A percentile compares a stretch with the other conserved stretches of the same genome.
These are phyloP conservation scores for Thalassiosira livingstoniorum DNA, from an alignment of 352 stramenopile genomes.

Conservation along the genomic window DNA sequence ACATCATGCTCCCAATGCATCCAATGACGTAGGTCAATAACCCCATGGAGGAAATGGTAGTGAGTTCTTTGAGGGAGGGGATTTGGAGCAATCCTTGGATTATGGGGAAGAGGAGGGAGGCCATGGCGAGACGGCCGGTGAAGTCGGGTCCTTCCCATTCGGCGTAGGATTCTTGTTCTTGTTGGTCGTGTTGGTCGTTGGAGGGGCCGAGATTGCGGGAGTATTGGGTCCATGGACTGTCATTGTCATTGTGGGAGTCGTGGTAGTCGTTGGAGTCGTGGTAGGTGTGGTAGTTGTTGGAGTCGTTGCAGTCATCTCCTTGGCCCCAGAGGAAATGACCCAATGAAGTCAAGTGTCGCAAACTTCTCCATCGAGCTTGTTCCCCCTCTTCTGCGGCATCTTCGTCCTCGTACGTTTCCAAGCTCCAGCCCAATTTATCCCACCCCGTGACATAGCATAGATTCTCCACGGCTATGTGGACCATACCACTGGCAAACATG, in stretches of 20 bases:
- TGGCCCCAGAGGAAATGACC: not conserved
- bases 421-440: conserved; percentile 56
- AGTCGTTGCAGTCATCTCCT: not conserved
- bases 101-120: conserved; percentile 58
- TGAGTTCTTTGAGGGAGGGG: conserved; percentile 45
- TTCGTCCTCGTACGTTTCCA: conserved; percentile 41
- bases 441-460: conserved; percentile 61
- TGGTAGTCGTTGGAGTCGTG: not conserved
- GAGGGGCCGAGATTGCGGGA: conserved; percentile 9
- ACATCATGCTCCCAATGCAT: conserved; percentile 64
- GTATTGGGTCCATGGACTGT: too few species aligned
- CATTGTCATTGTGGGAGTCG: conserved; percentile 7
- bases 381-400: conserved; percentile 3
- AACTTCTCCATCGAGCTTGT: too few species aligned
- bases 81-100: conserved; percentile 61
- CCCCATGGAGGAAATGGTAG: conserved; percentile 48
- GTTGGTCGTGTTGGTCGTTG: conserved; percentile 1
- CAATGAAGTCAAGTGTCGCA: too few species aligned
- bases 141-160: conserved; percentile 61
- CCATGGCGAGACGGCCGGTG: conserved; percentile 52
- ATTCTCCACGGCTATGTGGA: conserved; percentile 63
- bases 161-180: conserved; percentile 49
- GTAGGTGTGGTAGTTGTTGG: conserved; percentile 19
- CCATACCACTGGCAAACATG: conserved; percentile 63
- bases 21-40: conserved; percentile 55